Base-by-base conservation (phyloP, 1,139 yeast genomes). In the Pneumocystis canis region DNA sequence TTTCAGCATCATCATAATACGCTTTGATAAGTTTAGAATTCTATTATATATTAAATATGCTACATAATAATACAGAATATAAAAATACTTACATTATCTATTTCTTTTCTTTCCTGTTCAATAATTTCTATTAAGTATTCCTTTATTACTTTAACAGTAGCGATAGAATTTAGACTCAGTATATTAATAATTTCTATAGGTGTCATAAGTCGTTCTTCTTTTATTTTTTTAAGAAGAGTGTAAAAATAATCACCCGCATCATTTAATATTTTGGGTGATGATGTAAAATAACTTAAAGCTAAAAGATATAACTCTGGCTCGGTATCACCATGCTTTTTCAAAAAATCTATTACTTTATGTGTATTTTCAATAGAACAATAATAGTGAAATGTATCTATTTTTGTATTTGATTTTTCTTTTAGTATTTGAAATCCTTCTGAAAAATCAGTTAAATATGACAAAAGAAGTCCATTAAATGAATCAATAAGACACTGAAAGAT, bases 131-230 rank as follows among this genome's bases (percentile, higher is more conserved):
- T 76, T 58, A 94, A 75, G 66, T 84, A 84, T 33, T 84, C 84
- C 70, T 85, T 85, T 41, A 92, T 79, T 20, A 87, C 73, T 0
- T 95, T 96, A 58, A 89, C 79, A 0, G 88, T 84, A 0, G 90
- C 82, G 58, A 81, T 84, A 6, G 82, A 83, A 61, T 83, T 82
- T 3, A 79, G 73, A 58, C 90, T 80, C 60, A 92, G 73, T 1
- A 84, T 80, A 66, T 86, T 85, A 16, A 92, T 77, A 0, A 92
- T 77, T 68, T 90, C 96, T 40, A 89, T 73, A 0, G 95, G 89
- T 0, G 94, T 79, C 75, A 88, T 78, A 32, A 86, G 71, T 63
- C 82, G 80, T 18, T 77, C 75, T 6, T 77, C 74, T 60, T 81
- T 79, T 61, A 89, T 80, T 64, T 78, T 80, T 58, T 79, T 74